phyloP scores from a whole-genome alignment of 345 rosid genomes.

The Diplotaxis tenuifolia region DNA sequence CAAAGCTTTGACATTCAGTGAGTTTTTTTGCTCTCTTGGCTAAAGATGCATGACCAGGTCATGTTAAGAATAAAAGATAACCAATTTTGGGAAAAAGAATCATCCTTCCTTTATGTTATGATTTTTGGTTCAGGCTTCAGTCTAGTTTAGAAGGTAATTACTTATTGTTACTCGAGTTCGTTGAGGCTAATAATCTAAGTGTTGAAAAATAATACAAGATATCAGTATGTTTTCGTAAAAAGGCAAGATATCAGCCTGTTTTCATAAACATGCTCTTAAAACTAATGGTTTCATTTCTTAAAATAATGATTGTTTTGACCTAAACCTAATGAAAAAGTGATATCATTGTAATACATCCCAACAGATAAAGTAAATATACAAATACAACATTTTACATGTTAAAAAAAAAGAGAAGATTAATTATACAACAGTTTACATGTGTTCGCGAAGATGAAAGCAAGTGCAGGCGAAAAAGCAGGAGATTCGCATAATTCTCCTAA shows the following conservation, averaged over 20 bases:
- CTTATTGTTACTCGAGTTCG: neutral
- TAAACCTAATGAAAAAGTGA: neutral
- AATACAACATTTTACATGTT: too few species aligned
- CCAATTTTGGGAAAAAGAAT: neutral
- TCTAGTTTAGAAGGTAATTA: neutral
- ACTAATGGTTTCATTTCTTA: neutral
- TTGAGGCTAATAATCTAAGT: neutral
- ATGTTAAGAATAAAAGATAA: neutral
- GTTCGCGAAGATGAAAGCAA: slow-evolving; percentile 10
- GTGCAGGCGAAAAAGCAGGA: slow-evolving; percentile 19
- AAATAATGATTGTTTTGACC: neutral
- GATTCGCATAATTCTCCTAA: slow-evolving; percentile 27
- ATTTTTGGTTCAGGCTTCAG: neutral
- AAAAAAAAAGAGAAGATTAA: too few species aligned
- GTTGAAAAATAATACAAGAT: neutral
- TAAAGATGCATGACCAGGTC: neutral
- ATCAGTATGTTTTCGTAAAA: neutral
- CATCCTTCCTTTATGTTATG: neutral
- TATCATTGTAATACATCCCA: neutral
- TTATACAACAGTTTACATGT: neutral
- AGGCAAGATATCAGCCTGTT: neutral
- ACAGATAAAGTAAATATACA: neutral
- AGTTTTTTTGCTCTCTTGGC: neutral
- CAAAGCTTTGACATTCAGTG: neutral
- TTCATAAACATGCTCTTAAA: neutral